A percentile compares a stretch with the other conserved stretches of the same genome.
Evolutionary conservation across 1,284 basidiomycete species (phyloP).

Genomic region (Ustilago vetiveriae): DNA sequence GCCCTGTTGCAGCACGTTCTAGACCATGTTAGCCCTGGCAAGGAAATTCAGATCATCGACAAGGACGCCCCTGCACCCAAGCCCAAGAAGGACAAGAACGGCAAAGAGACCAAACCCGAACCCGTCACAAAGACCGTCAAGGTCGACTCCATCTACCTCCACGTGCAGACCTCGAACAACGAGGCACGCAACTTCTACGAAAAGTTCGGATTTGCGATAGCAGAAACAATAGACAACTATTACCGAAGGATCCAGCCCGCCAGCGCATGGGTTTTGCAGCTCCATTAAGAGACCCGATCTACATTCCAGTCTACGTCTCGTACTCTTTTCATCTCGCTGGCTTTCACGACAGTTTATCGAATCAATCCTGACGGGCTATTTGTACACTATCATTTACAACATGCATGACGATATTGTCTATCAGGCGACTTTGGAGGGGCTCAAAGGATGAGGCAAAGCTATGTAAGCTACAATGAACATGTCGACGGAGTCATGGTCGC

Average conservation of each 20-base stretch:
- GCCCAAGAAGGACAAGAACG: constrained; percentile 52
- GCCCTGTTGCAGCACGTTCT: constrained; percentile 65
- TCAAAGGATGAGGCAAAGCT: no score
- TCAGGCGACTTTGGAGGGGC: no score
- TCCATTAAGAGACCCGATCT: constrained; percentile 11
- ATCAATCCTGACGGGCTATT: neutral
- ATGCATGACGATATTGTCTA: constrained; percentile 2
- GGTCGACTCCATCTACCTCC: constrained; percentile 64
- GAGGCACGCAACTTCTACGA: constrained; percentile 67
- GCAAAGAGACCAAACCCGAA: constrained; percentile 44
- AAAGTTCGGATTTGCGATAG: constrained; percentile 66
- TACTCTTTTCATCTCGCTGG: neutral
- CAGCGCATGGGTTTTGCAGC: constrained; percentile 67
- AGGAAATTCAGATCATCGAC: constrained; percentile 36
- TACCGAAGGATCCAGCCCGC: constrained; percentile 64
- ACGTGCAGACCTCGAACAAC: constrained; percentile 68
- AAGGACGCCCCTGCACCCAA: constrained; percentile 22
- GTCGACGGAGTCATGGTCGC: no score
- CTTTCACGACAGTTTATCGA: neutral
- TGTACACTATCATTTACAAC: constrained; percentile 10
- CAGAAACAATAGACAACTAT: constrained; percentile 58
- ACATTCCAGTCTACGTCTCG: no score
- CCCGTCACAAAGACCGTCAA: constrained; percentile 38
- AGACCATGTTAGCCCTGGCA: constrained; percentile 61
- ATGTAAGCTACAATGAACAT: no score